Conservation (phyloP, 2,329 filamentous ascomycete genomes). For the Arthroderma sp. region DNA sequence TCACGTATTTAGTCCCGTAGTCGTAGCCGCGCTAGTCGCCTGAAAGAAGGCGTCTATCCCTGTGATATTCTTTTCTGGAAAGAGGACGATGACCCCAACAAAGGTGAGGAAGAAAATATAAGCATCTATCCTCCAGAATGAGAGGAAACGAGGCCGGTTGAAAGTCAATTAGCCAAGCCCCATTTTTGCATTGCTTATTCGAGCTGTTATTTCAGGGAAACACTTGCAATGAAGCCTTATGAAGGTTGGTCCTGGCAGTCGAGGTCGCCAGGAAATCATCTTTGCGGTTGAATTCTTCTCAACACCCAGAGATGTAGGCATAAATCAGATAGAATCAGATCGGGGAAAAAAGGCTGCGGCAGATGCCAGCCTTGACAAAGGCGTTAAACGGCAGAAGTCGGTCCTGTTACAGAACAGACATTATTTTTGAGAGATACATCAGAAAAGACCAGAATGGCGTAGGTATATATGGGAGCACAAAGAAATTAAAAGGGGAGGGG, state of each 20-base stretch:
- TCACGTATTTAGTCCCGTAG: slow-evolving; percentile 40
- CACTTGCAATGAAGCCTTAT: slow-evolving; percentile 7
- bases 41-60: slow-evolving; percentile 40
- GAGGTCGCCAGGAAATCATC: neutral
- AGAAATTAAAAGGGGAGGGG: too few species aligned
- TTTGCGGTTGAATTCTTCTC: too few species aligned
- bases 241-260: slow-evolving; percentile 2
- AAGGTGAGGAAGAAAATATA: slow-evolving; percentile 28
- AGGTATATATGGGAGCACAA: too few species aligned
- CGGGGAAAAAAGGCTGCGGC: too few species aligned
- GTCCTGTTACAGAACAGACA: too few species aligned
- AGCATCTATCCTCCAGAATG: slow-evolving; percentile 20
- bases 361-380: too few species aligned
- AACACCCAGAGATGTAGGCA: too few species aligned
- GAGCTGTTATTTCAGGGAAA: neutral
- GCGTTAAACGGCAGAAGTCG: too few species aligned
- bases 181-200: too few species aligned
- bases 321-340: too few species aligned
- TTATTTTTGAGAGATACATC: too few species aligned
- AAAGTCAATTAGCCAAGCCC: neutral
- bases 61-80: slow-evolving; percentile 27
- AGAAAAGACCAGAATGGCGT: too few species aligned
- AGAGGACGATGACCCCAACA: slow-evolving; percentile 24
- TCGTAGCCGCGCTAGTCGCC: slow-evolving; percentile 37
- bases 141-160: neutral